Evolutionary conservation across 257 asterid species (phyloP).

Genomic region (Solanum rostratum): DNA sequence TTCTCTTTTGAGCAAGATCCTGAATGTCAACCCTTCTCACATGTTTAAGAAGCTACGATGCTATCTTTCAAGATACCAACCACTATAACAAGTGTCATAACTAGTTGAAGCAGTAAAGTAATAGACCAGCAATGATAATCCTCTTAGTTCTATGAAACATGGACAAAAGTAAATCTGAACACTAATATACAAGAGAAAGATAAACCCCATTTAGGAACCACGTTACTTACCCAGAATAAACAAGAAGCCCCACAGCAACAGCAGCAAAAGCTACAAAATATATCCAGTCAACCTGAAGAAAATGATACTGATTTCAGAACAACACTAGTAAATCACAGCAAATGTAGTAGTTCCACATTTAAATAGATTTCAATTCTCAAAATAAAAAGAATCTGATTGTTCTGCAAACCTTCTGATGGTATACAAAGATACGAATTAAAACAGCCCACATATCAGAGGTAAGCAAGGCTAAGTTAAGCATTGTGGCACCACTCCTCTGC

Average conservation of each 20-base stretch:
- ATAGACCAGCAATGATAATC: background rate
- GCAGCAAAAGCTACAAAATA: conserved; percentile 78
- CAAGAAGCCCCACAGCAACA: conserved; percentile 60
- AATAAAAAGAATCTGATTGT: background rate
- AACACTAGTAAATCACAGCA: background rate
- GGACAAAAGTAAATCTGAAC: background rate
- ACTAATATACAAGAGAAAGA: background rate
- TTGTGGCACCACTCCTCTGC: conserved; percentile 87
- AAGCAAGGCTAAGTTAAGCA: conserved; percentile 79
- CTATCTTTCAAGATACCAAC: background rate
- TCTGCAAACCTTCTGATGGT: conserved; percentile 66
- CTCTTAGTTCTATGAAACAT: background rate
- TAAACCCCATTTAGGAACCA: background rate
- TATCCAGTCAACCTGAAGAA: conserved; percentile 90
- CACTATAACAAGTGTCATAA: background rate
- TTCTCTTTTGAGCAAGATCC: background rate
- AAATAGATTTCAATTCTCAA: background rate
- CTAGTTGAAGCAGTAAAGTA: background rate
- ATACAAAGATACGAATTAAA: conserved; percentile 76
- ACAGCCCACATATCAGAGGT: conserved; percentile 99
- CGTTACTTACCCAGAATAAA: conserved; percentile 61
- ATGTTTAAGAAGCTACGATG: background rate
- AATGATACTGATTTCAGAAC: background rate
- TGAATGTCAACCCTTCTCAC: background rate
- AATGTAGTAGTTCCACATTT: background rate